Conservation (phyloP, 2,329 filamentous ascomycete species). For the Colletotrichum spaethianum region DNA sequence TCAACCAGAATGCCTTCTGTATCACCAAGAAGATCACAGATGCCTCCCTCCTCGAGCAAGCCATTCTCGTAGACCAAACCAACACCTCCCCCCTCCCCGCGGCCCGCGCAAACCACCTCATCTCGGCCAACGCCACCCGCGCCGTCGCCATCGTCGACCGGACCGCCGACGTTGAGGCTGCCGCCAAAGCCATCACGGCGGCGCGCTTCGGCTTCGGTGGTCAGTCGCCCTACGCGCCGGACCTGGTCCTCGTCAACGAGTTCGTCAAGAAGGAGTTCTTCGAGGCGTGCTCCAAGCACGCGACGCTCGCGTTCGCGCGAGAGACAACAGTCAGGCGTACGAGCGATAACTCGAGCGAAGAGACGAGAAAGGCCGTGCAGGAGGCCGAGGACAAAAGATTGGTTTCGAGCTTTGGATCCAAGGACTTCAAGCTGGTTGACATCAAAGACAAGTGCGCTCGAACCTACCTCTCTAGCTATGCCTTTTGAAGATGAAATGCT, state of each 20-base stretch:
- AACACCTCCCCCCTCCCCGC: not conserved
- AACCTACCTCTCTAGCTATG: slow-evolving; percentile 41
- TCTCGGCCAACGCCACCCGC: slow-evolving; percentile 44
- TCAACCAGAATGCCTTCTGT: slow-evolving; percentile 34
- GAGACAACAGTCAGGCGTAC: slow-evolving; percentile 39
- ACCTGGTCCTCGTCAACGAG: slow-evolving; percentile 76
- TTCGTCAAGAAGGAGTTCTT: slow-evolving; percentile 70
- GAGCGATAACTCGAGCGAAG: slow-evolving; percentile 43
- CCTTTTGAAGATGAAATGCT: slow-evolving; percentile 41
- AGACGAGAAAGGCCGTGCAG: slow-evolving; percentile 43
- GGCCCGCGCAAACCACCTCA: slow-evolving; percentile 29
- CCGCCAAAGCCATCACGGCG: slow-evolving; percentile 66
- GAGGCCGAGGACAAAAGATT: slow-evolving; percentile 47
- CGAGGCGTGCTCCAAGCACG: slow-evolving; percentile 46
- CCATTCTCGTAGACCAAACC: slow-evolving; percentile 34
- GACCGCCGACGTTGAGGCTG: slow-evolving; percentile 66
- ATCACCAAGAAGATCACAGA: slow-evolving; percentile 33
- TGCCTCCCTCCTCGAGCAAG: slow-evolving; percentile 17
- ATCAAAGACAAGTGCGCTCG: slow-evolving; percentile 40
- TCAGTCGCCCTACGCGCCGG: slow-evolving; percentile 72
- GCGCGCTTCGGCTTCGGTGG: slow-evolving; percentile 70
- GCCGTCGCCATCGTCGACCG: slow-evolving; percentile 73
- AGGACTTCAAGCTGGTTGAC: slow-evolving; percentile 37
- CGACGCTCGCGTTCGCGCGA: slow-evolving; percentile 52
- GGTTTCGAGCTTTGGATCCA: slow-evolving; percentile 35